Evolutionary conservation across 306 rosid genomes (phyloP).

Genomic region (Abrus pulchellus): DNA sequence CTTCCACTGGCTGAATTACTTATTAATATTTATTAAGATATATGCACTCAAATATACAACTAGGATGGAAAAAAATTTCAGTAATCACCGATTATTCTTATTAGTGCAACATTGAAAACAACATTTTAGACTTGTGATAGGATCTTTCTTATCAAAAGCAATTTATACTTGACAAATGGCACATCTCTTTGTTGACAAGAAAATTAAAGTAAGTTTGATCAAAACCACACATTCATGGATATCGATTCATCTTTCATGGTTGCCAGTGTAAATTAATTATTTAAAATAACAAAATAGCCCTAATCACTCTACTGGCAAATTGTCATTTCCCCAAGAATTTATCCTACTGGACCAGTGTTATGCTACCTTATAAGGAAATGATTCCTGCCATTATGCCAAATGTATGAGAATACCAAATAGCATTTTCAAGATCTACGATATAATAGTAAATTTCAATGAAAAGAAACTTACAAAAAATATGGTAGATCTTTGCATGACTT

Average conservation of each 20-base stretch:
- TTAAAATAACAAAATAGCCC: constrained; percentile 8
- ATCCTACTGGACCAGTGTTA: constrained; percentile 1
- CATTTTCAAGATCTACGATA: constrained; percentile 22
- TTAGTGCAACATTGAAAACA: neutral
- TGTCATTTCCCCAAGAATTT: constrained; percentile 21
- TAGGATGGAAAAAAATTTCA: too few species aligned
- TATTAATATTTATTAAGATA: too few species aligned
- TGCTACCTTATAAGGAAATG: constrained; percentile 11
- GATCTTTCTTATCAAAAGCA: constrained; percentile 7
- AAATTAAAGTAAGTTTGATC: neutral
- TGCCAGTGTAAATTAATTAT: constrained; percentile 13
- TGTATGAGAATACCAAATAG: neutral
- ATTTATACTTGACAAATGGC: neutral
- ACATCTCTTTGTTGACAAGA: constrained; percentile 18
- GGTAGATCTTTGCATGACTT: constrained; percentile 88
- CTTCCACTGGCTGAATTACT: too few species aligned
- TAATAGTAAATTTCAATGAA: constrained; percentile 32
- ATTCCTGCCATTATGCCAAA: constrained; percentile 20
- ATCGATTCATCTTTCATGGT: constrained; percentile 27
- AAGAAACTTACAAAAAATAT: constrained; percentile 77
- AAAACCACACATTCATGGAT: constrained; percentile 21
- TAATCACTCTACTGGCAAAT: neutral
- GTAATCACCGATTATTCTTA: neutral
- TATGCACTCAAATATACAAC: neutral
- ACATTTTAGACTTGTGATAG: neutral